Evolutionary conservation across 1,284 basidiomycete species (phyloP).

Genomic region (Tilletia setariae): DNA sequence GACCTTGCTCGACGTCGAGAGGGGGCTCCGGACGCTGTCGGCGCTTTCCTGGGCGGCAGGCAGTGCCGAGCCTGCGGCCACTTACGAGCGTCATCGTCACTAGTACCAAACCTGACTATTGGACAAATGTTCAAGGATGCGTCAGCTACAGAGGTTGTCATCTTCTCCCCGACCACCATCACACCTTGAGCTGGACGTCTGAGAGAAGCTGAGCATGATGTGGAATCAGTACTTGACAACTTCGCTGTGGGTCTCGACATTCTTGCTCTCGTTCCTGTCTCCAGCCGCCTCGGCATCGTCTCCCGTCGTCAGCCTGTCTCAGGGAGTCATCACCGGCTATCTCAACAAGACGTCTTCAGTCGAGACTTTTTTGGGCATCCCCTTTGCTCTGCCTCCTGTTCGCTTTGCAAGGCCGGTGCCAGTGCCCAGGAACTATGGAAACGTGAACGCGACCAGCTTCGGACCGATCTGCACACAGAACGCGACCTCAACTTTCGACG

Average conservation of each 20-base stretch:
- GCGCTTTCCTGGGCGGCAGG: too few relatives aligned
- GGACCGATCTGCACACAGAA: constrained; percentile 28
- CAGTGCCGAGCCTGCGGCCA: too few relatives aligned
- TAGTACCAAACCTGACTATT: too few relatives aligned
- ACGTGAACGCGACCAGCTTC: constrained; percentile 29
- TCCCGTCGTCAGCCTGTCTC: not conserved
- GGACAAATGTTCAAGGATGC: too few relatives aligned
- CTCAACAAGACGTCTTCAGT: not conserved
- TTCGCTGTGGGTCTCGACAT: not conserved
- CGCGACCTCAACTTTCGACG: constrained; percentile 21
- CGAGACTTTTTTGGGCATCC: constrained; percentile 27
- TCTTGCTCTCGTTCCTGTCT: too few relatives aligned
- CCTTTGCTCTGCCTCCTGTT: constrained; percentile 30
- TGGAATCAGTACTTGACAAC: not conserved
- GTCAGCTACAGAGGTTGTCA: not conserved
- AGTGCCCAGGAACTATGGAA: constrained; percentile 15
- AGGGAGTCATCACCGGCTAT: not conserved
- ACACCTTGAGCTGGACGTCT: too few relatives aligned
- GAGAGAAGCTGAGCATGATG: too few relatives aligned
- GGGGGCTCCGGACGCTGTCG: too few relatives aligned
- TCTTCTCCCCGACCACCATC: not conserved
- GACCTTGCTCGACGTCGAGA: too few relatives aligned
- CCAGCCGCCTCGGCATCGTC: too few relatives aligned
- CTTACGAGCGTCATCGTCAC: too few relatives aligned
- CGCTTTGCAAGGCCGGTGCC: constrained; percentile 30